Evolutionary conservation across 2,329 filamentous ascomycete genomes (phyloP), one percentile per base, ranked within the genome.

Genomic region (Harringtonia aguacate): DNA sequence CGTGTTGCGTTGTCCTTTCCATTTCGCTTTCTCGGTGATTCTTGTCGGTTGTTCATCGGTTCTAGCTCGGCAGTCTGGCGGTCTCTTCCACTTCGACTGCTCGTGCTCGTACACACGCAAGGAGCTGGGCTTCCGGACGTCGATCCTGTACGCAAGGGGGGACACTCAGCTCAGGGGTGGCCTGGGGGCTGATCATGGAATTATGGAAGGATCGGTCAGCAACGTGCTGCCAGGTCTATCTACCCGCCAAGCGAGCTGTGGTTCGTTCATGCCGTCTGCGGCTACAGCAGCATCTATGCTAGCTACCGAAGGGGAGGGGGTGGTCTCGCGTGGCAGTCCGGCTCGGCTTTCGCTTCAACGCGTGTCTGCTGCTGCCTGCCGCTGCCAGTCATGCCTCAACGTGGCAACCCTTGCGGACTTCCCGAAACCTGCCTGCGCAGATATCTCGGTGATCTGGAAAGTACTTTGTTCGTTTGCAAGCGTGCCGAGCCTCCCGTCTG

Each of bases 161-260:
- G 1, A 75, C 76, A 1, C 63, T 84, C 13, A 69, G 84, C 15
- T 79, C 75, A 1, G 78, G 79, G 3, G 80, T 80, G 3, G 84
- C 85, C 54, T 79, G 77, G 2, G 80, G 77, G 2, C 53, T 77
- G 10, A 69, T 78, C 7, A 80, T 86, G 44, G 73, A 72, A 0
- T 62, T 62, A 71, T 84, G 64, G 69, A 80, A 45, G 67, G 72
- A 27, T 92, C 84, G 85, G 87, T 89, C 50, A 78, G 74, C 39
- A 86, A 84, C 56, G 82, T 79, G 1, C 70, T 90, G 41, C 84
- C 84, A 0, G 75, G 84, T 6, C 85, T 86, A 4, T 6, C 85
- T 86, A 4, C 81, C 84, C 0, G 79, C 84, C 2, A 88, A 88
- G 64, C 74, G 83, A 48, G 69, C 69, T 90, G 5, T 85, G 84